Base-by-base conservation (phyloP, 805 yeast species). In the Candida krabiensis region DNA sequence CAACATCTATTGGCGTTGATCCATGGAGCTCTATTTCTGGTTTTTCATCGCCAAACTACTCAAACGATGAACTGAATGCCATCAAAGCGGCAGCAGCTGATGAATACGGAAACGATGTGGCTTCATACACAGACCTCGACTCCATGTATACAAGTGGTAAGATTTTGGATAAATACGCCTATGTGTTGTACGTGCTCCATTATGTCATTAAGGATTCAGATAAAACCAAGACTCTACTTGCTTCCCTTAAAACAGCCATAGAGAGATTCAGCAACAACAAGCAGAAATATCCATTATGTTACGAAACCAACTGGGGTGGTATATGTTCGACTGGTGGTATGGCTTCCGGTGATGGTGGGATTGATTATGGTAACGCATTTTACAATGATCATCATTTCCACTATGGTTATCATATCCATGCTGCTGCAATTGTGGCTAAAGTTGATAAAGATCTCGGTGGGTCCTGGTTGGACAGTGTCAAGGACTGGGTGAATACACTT, bases 101-200 rank as follows among this genome's bases (percentile, higher is more conserved):
- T 14, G 79, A 74, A 29, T 56, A 60, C 23, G 52, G 56, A 21
- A 69, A 60, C 25, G 77, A 74, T 43, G 69, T 71, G 5, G 60
- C 60, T n/a, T 68, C 64, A 1, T 52, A 50, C 67, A 70, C 68
- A 26, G 67, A 73, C 47, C 51, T 71, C 26, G 74, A 71, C 43
- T 71, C 71, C 18, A 72, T 60, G 77, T 89, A 89, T 62, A 78
- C 83, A 19, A 74, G 91, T 9, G 98, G 97, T n/a, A 90, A 90
- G 62, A 70, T 78, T 29, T 67, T 88, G 44, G 95, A 88, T 50
- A 90, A 89, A 64, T 90, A 82, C 65, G 96, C 96, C 0, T 83
- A 86, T 73, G 73, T 90, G 26, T 68, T 87, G 15, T 83, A 83
- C 44, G 86, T 82, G 8, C 72, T 83, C 33, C 76, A 80, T 40